Evolutionary conservation across 2,329 filamentous ascomycete genomes (phyloP).

Genomic region (Beauveria brongniartii): DNA sequence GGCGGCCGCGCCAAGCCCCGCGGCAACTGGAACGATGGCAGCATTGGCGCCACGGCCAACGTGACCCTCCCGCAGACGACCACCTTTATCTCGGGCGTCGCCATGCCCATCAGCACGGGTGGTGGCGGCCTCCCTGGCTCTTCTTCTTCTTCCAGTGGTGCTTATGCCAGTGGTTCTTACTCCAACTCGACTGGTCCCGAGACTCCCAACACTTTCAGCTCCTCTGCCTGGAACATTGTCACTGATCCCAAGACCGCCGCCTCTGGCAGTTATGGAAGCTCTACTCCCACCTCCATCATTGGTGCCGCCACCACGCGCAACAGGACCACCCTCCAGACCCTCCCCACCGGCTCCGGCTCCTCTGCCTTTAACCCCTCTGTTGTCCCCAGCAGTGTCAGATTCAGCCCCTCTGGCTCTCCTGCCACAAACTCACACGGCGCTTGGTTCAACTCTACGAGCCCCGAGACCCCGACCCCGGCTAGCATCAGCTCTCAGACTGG

Average conservation of each 20-base stretch:
- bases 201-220: neutral
- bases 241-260: neutral
- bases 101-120: neutral
- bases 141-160: too few relatives aligned
- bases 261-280: neutral
- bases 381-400: neutral
- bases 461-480: neutral
- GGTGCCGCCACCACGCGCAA: too few relatives aligned
- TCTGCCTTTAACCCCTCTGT: neutral
- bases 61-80: neutral
- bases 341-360: neutral
- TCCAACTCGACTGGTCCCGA: neutral
- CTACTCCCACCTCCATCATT: neutral
- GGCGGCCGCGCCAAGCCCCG: conserved; percentile 26
- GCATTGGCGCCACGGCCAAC: conserved; percentile 1
- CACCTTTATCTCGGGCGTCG: conserved; percentile 7
- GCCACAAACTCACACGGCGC: neutral
- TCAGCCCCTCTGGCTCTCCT: neutral
- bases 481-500: neutral
- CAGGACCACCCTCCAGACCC: too few relatives aligned
- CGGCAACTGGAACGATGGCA: neutral
- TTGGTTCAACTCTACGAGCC: neutral
- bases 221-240: neutral
- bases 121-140: too few relatives aligned
- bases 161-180: neutral